Evolutionary conservation across 2,329 filamentous ascomycete species (phyloP).

Genomic region (Botryotinia globosa): DNA sequence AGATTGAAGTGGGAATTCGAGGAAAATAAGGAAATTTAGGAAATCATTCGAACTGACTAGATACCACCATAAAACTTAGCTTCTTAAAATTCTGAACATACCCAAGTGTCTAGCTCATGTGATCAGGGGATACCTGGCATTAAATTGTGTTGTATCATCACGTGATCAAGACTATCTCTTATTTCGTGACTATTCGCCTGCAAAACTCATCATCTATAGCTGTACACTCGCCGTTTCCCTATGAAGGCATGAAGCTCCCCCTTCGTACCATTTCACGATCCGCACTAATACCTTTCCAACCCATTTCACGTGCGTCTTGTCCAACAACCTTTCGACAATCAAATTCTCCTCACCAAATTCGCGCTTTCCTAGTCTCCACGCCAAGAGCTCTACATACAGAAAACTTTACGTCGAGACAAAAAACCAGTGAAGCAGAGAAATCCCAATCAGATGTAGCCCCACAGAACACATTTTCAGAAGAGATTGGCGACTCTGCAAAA

Average conservation of each 20-base stretch:
- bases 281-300: rapidly evolving
- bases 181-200: not conserved
- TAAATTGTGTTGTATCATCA: not conserved
- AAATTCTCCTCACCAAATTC: not conserved
- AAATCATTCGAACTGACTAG: too few relatives aligned
- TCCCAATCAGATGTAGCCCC: not conserved
- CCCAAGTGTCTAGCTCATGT: not conserved
- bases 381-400: not conserved
- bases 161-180: not conserved
- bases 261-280: not conserved
- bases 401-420: not conserved
- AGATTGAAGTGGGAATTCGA: not conserved
- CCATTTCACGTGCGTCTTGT: not conserved
- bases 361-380: not conserved
- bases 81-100: not conserved
- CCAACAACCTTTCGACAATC: not conserved
- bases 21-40: not conserved
- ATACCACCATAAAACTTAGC: too few relatives aligned
- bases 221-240: too few relatives aligned
- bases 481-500: not conserved
- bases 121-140: not conserved
- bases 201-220: not conserved
- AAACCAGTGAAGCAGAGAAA: not conserved
- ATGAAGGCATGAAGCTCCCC: not conserved
- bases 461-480: not conserved